Evolutionary conservation across 2,329 filamentous ascomycete species (phyloP), one percentile per base, ranked within the genome.

Genomic region (Phaeosphaeria sp.): DNA sequence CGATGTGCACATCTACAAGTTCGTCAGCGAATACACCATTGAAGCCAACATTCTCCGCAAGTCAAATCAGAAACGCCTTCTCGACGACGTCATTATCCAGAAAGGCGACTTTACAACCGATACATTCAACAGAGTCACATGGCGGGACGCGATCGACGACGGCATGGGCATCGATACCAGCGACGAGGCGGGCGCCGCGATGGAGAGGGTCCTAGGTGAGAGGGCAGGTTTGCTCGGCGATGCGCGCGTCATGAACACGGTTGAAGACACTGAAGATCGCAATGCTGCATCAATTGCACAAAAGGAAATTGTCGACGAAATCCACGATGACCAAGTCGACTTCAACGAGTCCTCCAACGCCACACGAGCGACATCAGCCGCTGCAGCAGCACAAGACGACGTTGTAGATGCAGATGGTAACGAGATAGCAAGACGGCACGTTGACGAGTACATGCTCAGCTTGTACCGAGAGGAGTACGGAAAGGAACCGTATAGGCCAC

Each of bases 31-130:
- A 64, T 81, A 82, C 69, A 99, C 95, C 0, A 98, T 99, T 59
- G 95, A 99, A 77, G 94, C 94, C 71, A 99, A 99, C 72, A 99
- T 99, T 60, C 82, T 99, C 41, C 91, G 94, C 63, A 98, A 98
- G 73, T 93, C 93, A 13, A 96, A 95, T 52, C 95, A 99, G 78
- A 99, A 99, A 81, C 91, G 96, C 68, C 93, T 99, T 87, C 85
- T 99, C 0, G 95, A 99, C 70, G 95, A 99, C 63, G 92, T 99
- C 7, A 93, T 99, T 55, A 99, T 99, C 66, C 96, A 99, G 73
- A 95, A 98, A 75, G 95, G 95, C 62, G 93, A 94, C 65, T 99
- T 99, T 76, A 99, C 94, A 0, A 99, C 95, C 0, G 95, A 99
- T 71, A 93, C 97, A 75, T 94, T 97, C 78, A 93, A 93, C 69